phyloP scores from a whole-genome alignment of 2,329 filamentous ascomycete genomes.

The Neocatenulostroma microsporum region DNA sequence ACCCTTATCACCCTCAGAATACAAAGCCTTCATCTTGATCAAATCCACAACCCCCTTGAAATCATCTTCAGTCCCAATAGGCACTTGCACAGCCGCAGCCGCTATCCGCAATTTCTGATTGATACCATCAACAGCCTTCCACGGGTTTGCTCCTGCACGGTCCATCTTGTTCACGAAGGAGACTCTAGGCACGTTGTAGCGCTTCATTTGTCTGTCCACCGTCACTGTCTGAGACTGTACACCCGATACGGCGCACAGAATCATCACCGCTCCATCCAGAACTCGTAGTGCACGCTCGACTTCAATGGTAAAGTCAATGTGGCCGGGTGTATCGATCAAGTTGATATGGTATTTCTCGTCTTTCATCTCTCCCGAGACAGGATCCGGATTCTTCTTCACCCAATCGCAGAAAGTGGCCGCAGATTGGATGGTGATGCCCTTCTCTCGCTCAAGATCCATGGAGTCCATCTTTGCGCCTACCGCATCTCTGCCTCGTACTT shows the following conservation, averaged over 20 bases:
- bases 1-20: conserved; percentile 76
- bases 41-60: conserved; percentile 91
- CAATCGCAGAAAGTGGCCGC: conserved; percentile 97
- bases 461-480: conserved; percentile 99
- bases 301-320: conserved; percentile 99
- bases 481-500: conserved; percentile 88
- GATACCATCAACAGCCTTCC: conserved; percentile 96
- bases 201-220: conserved; percentile 96
- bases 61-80: conserved; percentile 84
- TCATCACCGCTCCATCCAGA: conserved; percentile 95
- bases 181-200: conserved; percentile 91
- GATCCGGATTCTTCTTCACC: conserved; percentile 58
- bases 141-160: conserved; percentile 95
- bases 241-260: conserved; percentile 92
- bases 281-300: conserved; percentile 93
- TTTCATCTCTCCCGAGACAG: conserved; percentile 56
- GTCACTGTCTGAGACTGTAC: conserved; percentile 98
- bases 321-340: conserved; percentile 94
- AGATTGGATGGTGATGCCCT: conserved; percentile 98
- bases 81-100: conserved; percentile 88
- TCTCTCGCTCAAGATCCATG: conserved; percentile 97
- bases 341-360: conserved; percentile 96
- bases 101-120: conserved; percentile 90
- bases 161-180: conserved; percentile 99
- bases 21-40: conserved; percentile 84